These are phyloP conservation scores for Malassezia furfur DNA, from an alignment of 1,284 basidiomycete genomes.

Conservation along the genomic window DNA sequence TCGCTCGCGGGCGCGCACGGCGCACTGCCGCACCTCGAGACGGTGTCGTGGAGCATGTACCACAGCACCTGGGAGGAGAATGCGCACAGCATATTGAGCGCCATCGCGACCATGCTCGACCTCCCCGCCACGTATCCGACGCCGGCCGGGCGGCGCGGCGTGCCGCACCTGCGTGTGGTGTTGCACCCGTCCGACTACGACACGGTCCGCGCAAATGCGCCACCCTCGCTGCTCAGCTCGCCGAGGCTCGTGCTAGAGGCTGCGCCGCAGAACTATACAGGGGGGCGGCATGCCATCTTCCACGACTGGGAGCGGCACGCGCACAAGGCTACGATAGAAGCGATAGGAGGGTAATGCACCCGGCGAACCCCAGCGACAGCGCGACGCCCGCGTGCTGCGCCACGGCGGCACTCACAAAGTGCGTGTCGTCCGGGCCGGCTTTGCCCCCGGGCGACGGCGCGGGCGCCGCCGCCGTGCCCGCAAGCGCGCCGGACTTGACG, in stretches of 20 bases:
- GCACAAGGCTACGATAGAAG: background rate
- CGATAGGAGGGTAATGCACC: background rate
- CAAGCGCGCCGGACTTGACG: background rate
- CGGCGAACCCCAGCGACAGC: background rate
- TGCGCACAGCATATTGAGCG: background rate
- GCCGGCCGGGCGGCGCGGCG: background rate
- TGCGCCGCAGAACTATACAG: background rate
- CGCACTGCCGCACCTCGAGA: slow-evolving; percentile 5
- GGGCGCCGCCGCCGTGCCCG: slow-evolving; percentile 9
- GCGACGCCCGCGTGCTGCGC: background rate
- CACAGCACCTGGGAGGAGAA: background rate
- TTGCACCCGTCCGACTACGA: background rate
- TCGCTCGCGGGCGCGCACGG: slow-evolving; percentile 5
- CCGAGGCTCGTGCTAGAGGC: slow-evolving; percentile 1
- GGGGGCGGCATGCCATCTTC: background rate
- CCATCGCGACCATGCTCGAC: slow-evolving; percentile 6
- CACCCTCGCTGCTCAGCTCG: background rate
- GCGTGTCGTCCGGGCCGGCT: slow-evolving; percentile 8
- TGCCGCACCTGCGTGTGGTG: background rate
- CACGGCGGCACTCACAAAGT: slow-evolving; percentile 6
- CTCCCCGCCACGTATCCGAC: background rate
- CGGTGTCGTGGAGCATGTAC: slow-evolving; percentile 4
- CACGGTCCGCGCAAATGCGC: background rate
- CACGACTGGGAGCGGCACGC: background rate
- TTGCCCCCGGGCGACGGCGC: background rate